Conservation (phyloP, 306 rosid species). For the Lathyrus oleraceus region DNA sequence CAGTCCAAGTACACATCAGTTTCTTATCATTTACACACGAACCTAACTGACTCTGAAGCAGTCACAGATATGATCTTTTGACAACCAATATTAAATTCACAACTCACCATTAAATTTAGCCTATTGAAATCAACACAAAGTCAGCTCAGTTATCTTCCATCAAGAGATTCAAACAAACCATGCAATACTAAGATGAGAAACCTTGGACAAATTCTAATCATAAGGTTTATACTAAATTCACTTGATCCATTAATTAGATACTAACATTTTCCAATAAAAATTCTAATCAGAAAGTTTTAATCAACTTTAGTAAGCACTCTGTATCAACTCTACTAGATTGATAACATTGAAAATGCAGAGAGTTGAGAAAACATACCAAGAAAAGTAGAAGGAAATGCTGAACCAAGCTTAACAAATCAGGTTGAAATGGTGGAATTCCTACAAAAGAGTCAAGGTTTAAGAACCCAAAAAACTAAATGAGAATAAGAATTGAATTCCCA, state of each 20-base stretch:
- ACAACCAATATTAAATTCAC: too few relatives aligned
- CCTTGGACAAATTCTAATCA: background rate
- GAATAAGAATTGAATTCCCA: conserved; percentile 57
- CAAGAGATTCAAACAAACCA: background rate
- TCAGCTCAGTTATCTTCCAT: background rate
- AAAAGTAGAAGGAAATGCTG: conserved; percentile 22
- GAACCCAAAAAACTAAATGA: conserved; percentile 3
- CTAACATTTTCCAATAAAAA: background rate
- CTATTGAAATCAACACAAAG: background rate
- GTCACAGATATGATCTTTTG: background rate
- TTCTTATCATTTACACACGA: background rate
- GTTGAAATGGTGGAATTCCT: background rate
- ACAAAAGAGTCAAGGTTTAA: conserved; percentile 16
- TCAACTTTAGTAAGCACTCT: too few relatives aligned
- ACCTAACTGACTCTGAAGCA: background rate
- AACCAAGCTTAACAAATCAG: background rate
- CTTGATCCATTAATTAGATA: background rate
- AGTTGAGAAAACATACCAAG: conserved; percentile 43
- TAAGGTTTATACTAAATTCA: background rate
- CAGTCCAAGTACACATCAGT: conserved; percentile 29
- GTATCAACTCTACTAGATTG: too few relatives aligned
- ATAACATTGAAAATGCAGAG: conserved; percentile 6
- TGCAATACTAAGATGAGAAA: background rate
- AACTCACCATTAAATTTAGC: too few relatives aligned
- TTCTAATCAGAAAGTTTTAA: background rate